Conservation (phyloP, 1,139 yeast species). For the Blastobotrys ciferrii region DNA sequence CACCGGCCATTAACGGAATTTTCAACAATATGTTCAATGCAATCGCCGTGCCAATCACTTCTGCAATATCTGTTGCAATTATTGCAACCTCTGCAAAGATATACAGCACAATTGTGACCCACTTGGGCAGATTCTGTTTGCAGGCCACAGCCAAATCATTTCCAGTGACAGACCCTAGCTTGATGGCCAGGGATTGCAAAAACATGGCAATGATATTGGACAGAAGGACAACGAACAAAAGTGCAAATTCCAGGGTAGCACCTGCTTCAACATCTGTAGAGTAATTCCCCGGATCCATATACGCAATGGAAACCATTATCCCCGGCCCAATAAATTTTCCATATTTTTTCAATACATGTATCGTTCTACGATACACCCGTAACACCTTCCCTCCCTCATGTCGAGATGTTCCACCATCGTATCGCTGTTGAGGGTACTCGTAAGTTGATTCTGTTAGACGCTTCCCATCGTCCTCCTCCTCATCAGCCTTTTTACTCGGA, state of each 20-base stretch:
- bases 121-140: slow-evolving; percentile 57
- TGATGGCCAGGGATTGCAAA: slow-evolving; percentile 67
- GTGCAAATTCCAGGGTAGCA: slow-evolving; percentile 59
- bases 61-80: slow-evolving; percentile 82
- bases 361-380: not conserved
- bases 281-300: slow-evolving; percentile 85
- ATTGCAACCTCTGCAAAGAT: slow-evolving; percentile 76
- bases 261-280: slow-evolving; percentile 80
- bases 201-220: slow-evolving; percentile 74
- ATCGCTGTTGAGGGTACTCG: not conserved
- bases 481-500: not conserved
- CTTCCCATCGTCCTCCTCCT: not conserved
- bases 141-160: slow-evolving; percentile 71
- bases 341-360: slow-evolving; percentile 45
- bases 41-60: slow-evolving; percentile 84
- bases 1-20: slow-evolving; percentile 78
- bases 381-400: slow-evolving; percentile 6
- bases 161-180: slow-evolving; percentile 80
- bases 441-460: not conserved
- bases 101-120: slow-evolving; percentile 59
- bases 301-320: slow-evolving; percentile 71
- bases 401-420: not conserved
- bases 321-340: slow-evolving; percentile 74
- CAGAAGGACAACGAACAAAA: slow-evolving; percentile 62
- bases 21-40: slow-evolving; percentile 68